Evolutionary conservation across 331 rosid species (phyloP).

Genomic region (Dryas integrifolia): DNA sequence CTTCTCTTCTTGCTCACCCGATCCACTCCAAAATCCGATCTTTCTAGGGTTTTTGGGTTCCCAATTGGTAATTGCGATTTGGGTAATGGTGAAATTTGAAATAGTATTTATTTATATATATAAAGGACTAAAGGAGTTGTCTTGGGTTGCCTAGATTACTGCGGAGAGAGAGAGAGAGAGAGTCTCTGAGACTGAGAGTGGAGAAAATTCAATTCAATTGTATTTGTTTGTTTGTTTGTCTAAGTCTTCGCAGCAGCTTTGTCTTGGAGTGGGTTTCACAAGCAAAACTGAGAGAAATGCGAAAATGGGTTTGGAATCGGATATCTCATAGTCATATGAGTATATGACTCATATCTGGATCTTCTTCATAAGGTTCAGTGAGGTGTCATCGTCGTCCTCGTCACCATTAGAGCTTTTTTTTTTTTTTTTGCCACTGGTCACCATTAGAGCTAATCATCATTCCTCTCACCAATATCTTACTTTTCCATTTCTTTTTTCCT

Average conservation of each 20-base stretch:
- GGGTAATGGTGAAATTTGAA: slow-evolving; percentile 19
- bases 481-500: no score
- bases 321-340: background rate
- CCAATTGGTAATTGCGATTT: slow-evolving; percentile 14
- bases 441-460: background rate
- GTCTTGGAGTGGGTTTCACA: background rate
- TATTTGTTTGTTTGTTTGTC: background rate
- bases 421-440: background rate
- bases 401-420: background rate
- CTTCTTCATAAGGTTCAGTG: background rate
- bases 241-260: background rate
- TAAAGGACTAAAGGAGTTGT: background rate
- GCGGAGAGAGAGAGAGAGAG: background rate
- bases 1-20: slow-evolving; percentile 15
- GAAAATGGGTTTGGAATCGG: background rate
- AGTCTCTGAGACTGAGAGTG: background rate
- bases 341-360: background rate
- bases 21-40: slow-evolving; percentile 15
- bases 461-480: no score
- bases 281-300: background rate
- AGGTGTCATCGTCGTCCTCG: slow-evolving; percentile 6
- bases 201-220: background rate
- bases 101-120: background rate
- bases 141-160: background rate
- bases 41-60: slow-evolving; percentile 31